Base-by-base conservation (phyloP, 305 asterid species). In the Fraxinus sp. region DNA sequence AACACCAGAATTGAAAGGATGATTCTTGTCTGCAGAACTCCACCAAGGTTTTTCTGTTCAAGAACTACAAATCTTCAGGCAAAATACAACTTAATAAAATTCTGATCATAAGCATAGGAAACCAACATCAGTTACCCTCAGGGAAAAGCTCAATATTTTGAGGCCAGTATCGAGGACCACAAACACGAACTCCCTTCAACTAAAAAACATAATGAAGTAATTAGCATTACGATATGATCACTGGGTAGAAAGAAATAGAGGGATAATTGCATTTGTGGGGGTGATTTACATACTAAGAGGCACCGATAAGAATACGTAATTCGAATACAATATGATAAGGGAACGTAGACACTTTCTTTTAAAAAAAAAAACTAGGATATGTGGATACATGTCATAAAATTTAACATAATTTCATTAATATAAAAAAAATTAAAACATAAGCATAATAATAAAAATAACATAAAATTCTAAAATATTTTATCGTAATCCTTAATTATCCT, bases 91-190 rank as follows among this genome's bases (percentile, higher is more conserved):
- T 32, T 57, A 77, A 74, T 74, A 49, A 64, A 72, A 77, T 36
- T 70, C 73, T 30, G 30, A 85, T 33, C 16, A 83, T 74, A 64
- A 28, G 76, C 46, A 70, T 74, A 41, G 32, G 84, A 64, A 74
- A 80, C 11, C 37, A 73, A 73, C 5, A 77, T 46, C 46, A 76
- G 52, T 74, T 89, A 96, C 99, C 98, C 86, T 92, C 87, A 66
- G 98, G 98, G 82, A 64, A 88, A 86, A 93, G 97, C 85, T 94
- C 92, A 64, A 96, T 90, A 78, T 90, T 91, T 86, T 94, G 97
- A 85, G 99, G 92, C 99, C 99, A 96, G 88, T 96, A 96, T 74
- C 99, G 97, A 85, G 99, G 99, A 84, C 99, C 99, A 90, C 99
- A 96, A 76, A 96, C 97, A 79, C 95, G 94, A 85, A 96, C 97